Conservation (phyloP, 371 early-diverging fungal species). For the Syncephalastrum monosporum region DNA sequence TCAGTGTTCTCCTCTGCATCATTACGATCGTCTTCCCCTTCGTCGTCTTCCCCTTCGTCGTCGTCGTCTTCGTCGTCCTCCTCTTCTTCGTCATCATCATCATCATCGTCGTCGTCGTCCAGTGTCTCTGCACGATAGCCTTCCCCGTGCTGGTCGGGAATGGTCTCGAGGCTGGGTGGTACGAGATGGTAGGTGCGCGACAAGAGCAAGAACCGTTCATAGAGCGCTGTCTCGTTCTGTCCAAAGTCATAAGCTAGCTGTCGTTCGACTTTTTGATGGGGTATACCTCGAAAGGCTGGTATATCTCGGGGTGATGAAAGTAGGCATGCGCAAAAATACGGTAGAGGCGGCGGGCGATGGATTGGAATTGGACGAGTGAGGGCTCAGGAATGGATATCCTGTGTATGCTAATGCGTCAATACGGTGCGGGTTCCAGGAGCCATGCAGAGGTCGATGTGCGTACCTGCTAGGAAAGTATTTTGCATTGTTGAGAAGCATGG, state of each 20-base stretch:
- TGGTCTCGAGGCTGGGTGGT: constrained; percentile 63
- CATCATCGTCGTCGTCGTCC: constrained; percentile 4
- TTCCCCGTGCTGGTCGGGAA: constrained; percentile 40
- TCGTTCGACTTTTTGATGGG: neutral
- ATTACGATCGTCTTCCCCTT: neutral
- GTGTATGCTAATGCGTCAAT: neutral
- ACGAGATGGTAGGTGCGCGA: constrained; percentile 64
- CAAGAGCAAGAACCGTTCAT: constrained; percentile 75
- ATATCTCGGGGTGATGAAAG: constrained; percentile 87
- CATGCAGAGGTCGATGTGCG: too few relatives aligned
- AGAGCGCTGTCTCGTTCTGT: constrained; percentile 72
- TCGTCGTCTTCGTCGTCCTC: constrained; percentile 10
- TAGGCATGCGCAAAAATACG: constrained; percentile 96
- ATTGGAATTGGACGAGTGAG: constrained; percentile 81
- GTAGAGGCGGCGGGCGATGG: constrained; percentile 87
- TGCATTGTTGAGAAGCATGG: constrained; percentile 73
- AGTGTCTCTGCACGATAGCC: neutral
- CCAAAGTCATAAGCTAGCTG: neutral
- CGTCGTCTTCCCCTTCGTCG: neutral
- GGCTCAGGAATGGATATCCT: constrained; percentile 72
- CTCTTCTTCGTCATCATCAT: constrained; percentile 7
- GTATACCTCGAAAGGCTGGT: constrained; percentile 79
- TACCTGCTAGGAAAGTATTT: constrained; percentile 80
- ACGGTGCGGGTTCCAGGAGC: too few relatives aligned
- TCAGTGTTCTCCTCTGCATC: constrained; percentile 3